Evolutionary conservation across 331 rosid genomes (phyloP).

Genomic region (Pyrus hybrid): DNA sequence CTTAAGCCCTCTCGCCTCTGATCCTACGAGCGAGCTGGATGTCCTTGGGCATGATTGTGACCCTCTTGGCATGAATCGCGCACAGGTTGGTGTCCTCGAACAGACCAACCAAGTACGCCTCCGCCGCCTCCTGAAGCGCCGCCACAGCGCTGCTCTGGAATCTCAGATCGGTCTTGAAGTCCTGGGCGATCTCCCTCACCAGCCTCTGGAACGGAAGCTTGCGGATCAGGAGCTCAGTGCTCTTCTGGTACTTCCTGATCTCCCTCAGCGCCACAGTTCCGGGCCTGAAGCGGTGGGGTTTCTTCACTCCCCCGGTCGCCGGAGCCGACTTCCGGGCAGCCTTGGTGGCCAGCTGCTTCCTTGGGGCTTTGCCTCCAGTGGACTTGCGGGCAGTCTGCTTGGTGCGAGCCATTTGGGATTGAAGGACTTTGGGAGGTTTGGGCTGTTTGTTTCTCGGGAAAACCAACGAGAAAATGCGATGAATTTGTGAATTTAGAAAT

Average conservation of each 20-base stretch:
- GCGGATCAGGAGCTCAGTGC: constrained; percentile 51
- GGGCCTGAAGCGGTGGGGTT: constrained; percentile 52
- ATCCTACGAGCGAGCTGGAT: constrained; percentile 62
- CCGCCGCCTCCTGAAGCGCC: constrained; percentile 51
- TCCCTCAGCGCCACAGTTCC: constrained; percentile 59
- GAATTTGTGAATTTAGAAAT: not conserved
- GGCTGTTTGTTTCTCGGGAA: not conserved
- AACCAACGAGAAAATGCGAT: not conserved
- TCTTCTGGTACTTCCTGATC: constrained; percentile 59
- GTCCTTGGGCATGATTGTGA: constrained; percentile 66
- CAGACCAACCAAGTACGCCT: constrained; percentile 50
- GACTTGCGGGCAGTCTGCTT: constrained; percentile 57
- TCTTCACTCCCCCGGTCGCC: constrained; percentile 63
- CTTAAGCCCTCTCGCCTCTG: constrained; percentile 57
- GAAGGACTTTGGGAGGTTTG: not conserved
- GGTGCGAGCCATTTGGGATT: constrained; percentile 42
- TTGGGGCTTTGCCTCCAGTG: constrained; percentile 57
- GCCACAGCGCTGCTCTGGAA: constrained; percentile 57
- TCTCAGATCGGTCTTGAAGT: constrained; percentile 57
- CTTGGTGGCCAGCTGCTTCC: constrained; percentile 60
- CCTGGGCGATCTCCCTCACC: constrained; percentile 56
- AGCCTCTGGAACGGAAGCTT: constrained; percentile 62
- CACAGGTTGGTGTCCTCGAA: constrained; percentile 64
- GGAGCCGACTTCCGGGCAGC: constrained; percentile 62
- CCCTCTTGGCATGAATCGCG: constrained; percentile 50